phyloP scores from a whole-genome alignment of 108 stramenopile genomes.

The Conticribra guillardii region DNA sequence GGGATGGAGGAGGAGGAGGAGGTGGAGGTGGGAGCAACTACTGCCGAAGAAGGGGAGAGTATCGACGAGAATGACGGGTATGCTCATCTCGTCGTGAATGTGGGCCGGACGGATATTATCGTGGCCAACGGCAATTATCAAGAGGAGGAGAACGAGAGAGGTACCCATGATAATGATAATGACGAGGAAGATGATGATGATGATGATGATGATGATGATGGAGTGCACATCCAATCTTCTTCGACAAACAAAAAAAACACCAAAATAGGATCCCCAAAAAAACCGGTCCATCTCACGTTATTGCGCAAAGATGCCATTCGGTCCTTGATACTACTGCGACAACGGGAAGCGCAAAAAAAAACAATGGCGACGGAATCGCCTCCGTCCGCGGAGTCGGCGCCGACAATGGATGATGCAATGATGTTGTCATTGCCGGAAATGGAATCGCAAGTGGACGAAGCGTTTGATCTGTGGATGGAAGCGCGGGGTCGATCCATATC shows the following conservation, averaged over 20 bases:
- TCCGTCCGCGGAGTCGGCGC: background rate
- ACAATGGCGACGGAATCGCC: too few species aligned
- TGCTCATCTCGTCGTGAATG: background rate
- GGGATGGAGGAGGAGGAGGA: background rate
- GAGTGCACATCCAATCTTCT: conserved; percentile 56
- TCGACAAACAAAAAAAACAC: conserved; percentile 58
- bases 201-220: conserved; percentile 21
- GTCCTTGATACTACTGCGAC: conserved; percentile 18
- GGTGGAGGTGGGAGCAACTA: background rate
- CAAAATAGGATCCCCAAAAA: conserved; percentile 50
- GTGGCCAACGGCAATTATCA: too few species aligned
- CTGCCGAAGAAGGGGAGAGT: background rate
- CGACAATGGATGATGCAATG: too few species aligned
- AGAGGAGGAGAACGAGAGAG: too few species aligned
- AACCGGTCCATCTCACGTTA: conserved; percentile 70
- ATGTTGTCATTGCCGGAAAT: conserved; percentile 7
- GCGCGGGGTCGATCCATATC: conserved; percentile 75
- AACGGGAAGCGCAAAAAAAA: background rate
- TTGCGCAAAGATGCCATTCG: conserved; percentile 82
- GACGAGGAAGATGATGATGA: conserved; percentile 3
- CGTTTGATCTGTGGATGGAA: conserved; percentile 71
- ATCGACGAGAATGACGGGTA: too few species aligned
- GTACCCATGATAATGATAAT: too few species aligned
- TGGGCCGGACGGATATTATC: background rate
- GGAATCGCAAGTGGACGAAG: conserved; percentile 41